Base-by-base conservation (phyloP, 352 stramenopile genomes). In the Pythium myriotylum region DNA sequence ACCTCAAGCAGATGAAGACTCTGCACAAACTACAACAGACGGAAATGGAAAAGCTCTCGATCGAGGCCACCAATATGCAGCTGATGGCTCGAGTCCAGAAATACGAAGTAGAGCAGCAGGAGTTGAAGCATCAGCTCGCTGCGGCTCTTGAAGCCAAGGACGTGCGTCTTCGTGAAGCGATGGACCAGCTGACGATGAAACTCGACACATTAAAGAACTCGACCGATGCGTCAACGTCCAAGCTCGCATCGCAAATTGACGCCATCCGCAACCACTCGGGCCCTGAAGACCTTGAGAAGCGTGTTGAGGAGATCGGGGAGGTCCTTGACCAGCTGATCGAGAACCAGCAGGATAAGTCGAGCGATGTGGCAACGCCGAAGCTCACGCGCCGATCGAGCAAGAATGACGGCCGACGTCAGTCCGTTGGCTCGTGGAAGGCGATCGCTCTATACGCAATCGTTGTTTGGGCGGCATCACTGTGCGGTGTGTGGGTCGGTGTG, bases 1-100 rank as follows among this genome's bases (percentile, higher is more conserved):
- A 73, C 16, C 55, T 73, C 12, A 72, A 78, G 24, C 72, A 81
- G 48, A 64, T 76, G 41, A 60, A 69, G 40, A 74, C 73, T 20
- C 54, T 70, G 16, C 26, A 72, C 14, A 67, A 73, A 29, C 50
- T 81, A 10, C 51, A 77, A 56, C 53, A 76, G 54, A 58, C 58
- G 29, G 67, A 76, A 55, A 69, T 65, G 14, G 69, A 78, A 47
- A 81, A 81, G 56, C 56, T 65, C 7, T 60, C 62, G 19, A 23
- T 78, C 0, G 59, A 81, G 32, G 59, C 57, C n/a, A 55, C 58
- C 3, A 81, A 74, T 47, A 48, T 59, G n/a, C 32, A 74, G 32
- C 55, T 81, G 27, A 39, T 67, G 24, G 32, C 61, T 17, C 53
- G 60, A 23, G 50, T 81, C 8, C 43, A 76, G 61, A 61, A 76